Evolutionary conservation across 106 monocot species (phyloP).

Genomic region (Acanthochlamys bracteata): DNA sequence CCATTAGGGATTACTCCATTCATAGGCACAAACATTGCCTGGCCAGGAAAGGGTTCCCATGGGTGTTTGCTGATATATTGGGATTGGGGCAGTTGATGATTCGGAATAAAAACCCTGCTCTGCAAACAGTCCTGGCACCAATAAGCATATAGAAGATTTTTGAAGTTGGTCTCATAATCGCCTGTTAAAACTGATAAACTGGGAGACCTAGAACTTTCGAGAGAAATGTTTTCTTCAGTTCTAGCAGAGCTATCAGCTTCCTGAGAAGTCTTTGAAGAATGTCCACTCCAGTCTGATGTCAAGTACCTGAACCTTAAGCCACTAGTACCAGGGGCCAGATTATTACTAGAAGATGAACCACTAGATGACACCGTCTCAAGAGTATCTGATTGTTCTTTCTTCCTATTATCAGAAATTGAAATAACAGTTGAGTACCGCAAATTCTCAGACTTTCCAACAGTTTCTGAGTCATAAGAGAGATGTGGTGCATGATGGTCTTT

Average conservation of each 20-base stretch:
- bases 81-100: slow-evolving; percentile 16
- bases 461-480: slow-evolving; percentile 9
- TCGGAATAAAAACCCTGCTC: background rate
- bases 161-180: slow-evolving; percentile 25
- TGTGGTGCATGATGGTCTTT: slow-evolving; percentile 16
- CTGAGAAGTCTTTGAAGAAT: slow-evolving; percentile 4
- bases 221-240: slow-evolving; percentile 5
- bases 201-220: background rate
- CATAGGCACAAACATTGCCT: slow-evolving; percentile 15
- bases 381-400: background rate
- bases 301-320: background rate
- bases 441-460: background rate
- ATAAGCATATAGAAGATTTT: slow-evolving; percentile 43
- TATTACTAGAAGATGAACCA: slow-evolving; percentile 5
- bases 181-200: slow-evolving; percentile 41
- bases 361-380: slow-evolving; percentile 22
- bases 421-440: background rate
- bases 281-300: slow-evolving; percentile 2
- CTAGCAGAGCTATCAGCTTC: slow-evolving; percentile 1
- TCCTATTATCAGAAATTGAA: background rate
- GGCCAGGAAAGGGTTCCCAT: slow-evolving; percentile 21
- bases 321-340: background rate
- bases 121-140: slow-evolving; percentile 21
- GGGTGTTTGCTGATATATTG: slow-evolving; percentile 17
- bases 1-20: too few relatives aligned